Evolutionary conservation across 352 stramenopile species (phyloP).

Genomic region (Phytopythium boreale): DNA sequence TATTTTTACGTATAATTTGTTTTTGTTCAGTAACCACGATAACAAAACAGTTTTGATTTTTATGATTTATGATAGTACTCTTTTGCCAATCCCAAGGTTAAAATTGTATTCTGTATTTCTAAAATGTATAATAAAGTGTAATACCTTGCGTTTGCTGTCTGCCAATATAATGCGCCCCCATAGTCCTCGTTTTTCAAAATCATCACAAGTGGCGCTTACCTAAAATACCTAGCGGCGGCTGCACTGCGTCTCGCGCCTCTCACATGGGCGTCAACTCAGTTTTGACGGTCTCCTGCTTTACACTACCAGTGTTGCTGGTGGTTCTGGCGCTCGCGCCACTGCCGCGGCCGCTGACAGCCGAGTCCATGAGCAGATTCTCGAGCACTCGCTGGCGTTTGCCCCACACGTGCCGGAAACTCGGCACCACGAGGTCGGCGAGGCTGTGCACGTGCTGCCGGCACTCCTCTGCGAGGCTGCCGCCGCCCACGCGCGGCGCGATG

Average conservation of each 20-base stretch:
- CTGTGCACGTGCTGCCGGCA: slow-evolving; percentile 42
- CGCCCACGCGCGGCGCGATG: slow-evolving; percentile 30
- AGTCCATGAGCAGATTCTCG: slow-evolving; percentile 53
- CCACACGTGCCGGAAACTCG: slow-evolving; percentile 43
- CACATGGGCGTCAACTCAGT: slow-evolving; percentile 9
- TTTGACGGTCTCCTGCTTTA: background rate
- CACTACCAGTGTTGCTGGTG: background rate
- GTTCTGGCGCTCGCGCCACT: background rate
- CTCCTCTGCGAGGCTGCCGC: slow-evolving; percentile 25
- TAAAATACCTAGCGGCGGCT: background rate
- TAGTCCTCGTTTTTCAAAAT: background rate
- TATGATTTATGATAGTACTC: too few relatives aligned
- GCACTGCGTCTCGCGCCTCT: background rate
- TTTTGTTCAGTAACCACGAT: too few relatives aligned
- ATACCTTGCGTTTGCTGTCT: too few relatives aligned
- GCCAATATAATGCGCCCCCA: too few relatives aligned
- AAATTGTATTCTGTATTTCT: background rate
- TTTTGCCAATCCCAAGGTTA: background rate
- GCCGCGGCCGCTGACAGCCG: slow-evolving; percentile 14
- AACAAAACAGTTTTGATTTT: too few relatives aligned
- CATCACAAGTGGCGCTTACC: background rate
- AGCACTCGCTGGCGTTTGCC: slow-evolving; percentile 41
- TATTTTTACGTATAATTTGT: too few relatives aligned
- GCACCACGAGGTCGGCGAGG: slow-evolving; percentile 38
- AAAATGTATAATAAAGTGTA: too few relatives aligned